Percentiles rank a stretch among this genome's conserved stretches.
phyloP scores from a whole-genome alignment of 352 stramenopile species.

The Phytopythium kandeliae region DNA sequence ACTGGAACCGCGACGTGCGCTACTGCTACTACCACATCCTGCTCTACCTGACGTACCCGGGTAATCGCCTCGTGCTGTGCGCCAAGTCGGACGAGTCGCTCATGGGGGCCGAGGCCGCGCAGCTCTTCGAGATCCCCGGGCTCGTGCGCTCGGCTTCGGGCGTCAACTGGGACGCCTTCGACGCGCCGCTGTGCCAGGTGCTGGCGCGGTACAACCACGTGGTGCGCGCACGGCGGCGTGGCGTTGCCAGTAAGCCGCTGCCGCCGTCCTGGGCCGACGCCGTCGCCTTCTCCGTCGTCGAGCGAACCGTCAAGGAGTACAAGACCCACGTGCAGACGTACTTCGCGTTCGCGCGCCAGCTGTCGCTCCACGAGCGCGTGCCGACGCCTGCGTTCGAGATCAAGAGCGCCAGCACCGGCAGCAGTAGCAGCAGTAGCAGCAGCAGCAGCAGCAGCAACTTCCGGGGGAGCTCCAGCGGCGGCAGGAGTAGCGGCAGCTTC shows the following conservation, averaged over 20 bases:
- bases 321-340: slow-evolving; percentile 61
- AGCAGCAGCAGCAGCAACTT: not conserved
- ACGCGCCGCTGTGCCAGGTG: slow-evolving; percentile 48
- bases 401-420: slow-evolving; percentile 15
- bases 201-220: slow-evolving; percentile 41
- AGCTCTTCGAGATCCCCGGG: slow-evolving; percentile 68
- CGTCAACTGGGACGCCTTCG: slow-evolving; percentile 56
- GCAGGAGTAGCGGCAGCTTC: not conserved
- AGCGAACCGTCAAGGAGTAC: slow-evolving; percentile 66
- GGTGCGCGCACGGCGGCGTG: slow-evolving; percentile 21
- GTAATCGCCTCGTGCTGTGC: slow-evolving; percentile 67
- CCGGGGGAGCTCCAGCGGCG: too few species aligned
- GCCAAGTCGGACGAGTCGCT: slow-evolving; percentile 69
- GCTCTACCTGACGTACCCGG: slow-evolving; percentile 74
- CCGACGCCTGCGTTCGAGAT: slow-evolving; percentile 50
- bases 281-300: slow-evolving; percentile 29
- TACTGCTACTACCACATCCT: slow-evolving; percentile 81
- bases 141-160: slow-evolving; percentile 33
- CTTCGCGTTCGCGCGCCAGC: slow-evolving; percentile 42
- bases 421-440: not conserved
- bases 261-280: slow-evolving; percentile 34
- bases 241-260: slow-evolving; percentile 8
- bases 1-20: slow-evolving; percentile 82
- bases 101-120: slow-evolving; percentile 51
- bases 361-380: slow-evolving; percentile 65